Percentiles rank a stretch among this genome's conserved stretches.
Evolutionary conservation across 208 protist species (phyloP).

Genomic region (Trypanosoma brucei): DNA sequence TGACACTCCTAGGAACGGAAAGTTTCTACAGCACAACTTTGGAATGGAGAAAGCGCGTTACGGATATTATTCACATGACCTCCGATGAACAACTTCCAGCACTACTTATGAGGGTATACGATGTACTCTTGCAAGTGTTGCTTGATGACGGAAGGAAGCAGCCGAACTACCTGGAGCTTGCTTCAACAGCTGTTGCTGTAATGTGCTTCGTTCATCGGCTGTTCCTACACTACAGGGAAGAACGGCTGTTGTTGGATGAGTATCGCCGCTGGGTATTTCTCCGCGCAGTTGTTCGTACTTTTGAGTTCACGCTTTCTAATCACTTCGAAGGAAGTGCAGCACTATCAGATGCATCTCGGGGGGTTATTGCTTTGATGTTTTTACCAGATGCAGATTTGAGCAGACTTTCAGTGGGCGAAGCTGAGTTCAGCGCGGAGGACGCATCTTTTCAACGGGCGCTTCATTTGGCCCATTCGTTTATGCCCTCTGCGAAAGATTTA

Average conservation of each 20-base stretch:
- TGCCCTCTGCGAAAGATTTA: background rate
- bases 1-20: background rate
- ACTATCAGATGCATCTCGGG: background rate
- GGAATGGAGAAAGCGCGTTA: background rate
- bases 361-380: background rate
- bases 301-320: conserved; percentile 1
- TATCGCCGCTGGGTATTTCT: background rate
- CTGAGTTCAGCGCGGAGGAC: background rate
- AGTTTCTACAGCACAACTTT: background rate
- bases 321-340: background rate
- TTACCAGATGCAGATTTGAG: background rate
- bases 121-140: background rate
- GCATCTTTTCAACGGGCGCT: conserved; percentile 4
- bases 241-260: background rate
- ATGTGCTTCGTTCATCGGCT: background rate
- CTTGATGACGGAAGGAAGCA: background rate
- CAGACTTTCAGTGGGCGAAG: background rate
- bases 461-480: background rate
- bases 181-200: background rate
- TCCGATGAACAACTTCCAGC: background rate
- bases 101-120: background rate
- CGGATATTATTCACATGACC: background rate
- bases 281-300: background rate
- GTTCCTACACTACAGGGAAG: background rate
- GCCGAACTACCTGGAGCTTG: background rate